These are phyloP conservation scores for Jamesozyma jinghongensis DNA, from an alignment of 805 yeast genomes.

Conservation along the genomic window DNA sequence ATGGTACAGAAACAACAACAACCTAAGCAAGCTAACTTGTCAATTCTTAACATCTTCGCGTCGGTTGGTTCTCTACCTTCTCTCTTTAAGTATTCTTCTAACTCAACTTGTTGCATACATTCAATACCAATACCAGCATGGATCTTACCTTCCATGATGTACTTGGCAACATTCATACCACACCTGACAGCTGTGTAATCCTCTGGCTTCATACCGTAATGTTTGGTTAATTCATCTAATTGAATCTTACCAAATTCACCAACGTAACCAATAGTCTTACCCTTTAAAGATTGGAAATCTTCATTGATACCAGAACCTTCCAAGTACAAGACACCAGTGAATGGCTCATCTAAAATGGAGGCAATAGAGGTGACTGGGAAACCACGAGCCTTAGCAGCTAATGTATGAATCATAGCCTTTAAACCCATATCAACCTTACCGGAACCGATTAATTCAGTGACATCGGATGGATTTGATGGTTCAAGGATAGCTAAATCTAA, in stretches of 20 bases:
- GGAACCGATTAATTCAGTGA: conserved; percentile 47
- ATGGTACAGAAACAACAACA: conserved; percentile 53
- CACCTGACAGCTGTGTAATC: conserved; percentile 52
- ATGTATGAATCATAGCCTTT: conserved; percentile 52
- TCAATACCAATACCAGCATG: conserved; percentile 54
- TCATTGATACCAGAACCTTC: conserved; percentile 42
- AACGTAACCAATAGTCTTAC: conserved; percentile 47
- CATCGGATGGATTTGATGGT: conserved; percentile 51
- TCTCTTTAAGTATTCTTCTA: conserved; percentile 40
- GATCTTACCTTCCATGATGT: conserved; percentile 45
- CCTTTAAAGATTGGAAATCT: conserved; percentile 44
- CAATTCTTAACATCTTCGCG: conserved; percentile 49
- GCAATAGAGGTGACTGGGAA: conserved; percentile 49
- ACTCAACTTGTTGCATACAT: conserved; percentile 50
- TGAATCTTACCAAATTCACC: conserved; percentile 55
- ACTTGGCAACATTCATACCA: conserved; percentile 52
- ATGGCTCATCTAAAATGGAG: conserved; percentile 47
- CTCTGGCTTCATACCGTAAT: conserved; percentile 46
- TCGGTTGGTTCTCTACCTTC: conserved; percentile 38
- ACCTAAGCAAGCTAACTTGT: conserved; percentile 46
- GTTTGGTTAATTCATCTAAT: conserved; percentile 45
- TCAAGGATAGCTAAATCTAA: conserved; percentile 44
- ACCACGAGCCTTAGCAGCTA: conserved; percentile 52
- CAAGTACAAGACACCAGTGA: conserved; percentile 46
- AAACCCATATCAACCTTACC: conserved; percentile 52